Evolutionary conservation across 192 early-diverging fungal genomes (phyloP), one percentile per base, ranked within the genome.

Genomic region (Podila horticola): DNA sequence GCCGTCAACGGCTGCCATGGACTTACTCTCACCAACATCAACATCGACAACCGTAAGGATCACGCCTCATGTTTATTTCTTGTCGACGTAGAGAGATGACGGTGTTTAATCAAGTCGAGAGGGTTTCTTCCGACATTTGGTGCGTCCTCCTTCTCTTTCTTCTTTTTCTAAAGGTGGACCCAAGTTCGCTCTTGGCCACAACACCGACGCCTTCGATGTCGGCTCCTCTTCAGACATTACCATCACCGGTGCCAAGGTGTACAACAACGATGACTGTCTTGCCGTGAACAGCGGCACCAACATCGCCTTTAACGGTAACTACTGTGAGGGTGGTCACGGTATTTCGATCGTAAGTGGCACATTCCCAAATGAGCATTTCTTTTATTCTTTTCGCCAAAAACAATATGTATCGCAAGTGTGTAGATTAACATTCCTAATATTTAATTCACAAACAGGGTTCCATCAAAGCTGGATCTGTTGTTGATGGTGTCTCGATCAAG

Each of bases 241-340:
- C 36, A 84, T 88, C 59, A 57, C 26, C 3, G 65, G 74, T 41
- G 65, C 76, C 5, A 73, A 73, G 22, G 64, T 88, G 22, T 65
- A 67, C 57, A 88, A 89, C 63, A 82, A 79, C 64, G 87, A 88
- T 59, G 87, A 88, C 38, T 88, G 87, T 55, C 58, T 86, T 72
- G 87, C 87, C 50, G 51, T 88, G 5, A 88, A 88, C 64, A 72
- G 67, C 28, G 87, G 87, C 24, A 64, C 84, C 36, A 85, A 87
- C 58, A 75, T 88, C 20, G 67, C 41, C 20, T 83, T 88, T 48
- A 66, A 61, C n/a, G 74, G 74, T 49, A 77, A 72, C 74, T 50
- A 67, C 29, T 88, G 87, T 48, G 52, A 26, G 29, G 87, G 87
- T 24, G 64, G 71, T 50, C 71, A 73, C 57, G 71, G 71, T 49